Evolutionary conservation across 2,329 filamentous ascomycete genomes (phyloP).

Genomic region (Penicillium rolfsii): DNA sequence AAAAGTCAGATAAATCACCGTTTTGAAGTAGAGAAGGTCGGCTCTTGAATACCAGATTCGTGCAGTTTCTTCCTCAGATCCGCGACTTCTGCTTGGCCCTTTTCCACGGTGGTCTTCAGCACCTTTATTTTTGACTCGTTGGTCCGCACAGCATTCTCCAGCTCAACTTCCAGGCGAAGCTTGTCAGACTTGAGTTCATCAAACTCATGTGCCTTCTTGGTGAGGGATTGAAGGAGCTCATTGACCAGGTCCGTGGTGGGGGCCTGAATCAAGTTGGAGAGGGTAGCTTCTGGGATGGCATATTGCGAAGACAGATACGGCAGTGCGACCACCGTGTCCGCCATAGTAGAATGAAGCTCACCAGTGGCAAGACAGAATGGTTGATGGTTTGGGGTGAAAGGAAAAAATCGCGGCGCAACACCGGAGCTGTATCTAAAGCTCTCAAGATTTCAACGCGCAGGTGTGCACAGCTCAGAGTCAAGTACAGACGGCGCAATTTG

Average conservation of each 20-base stretch:
- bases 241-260: constrained; percentile 78
- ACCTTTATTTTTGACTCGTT: constrained; percentile 81
- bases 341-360: constrained; percentile 50
- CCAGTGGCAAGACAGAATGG: constrained; percentile 17
- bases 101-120: constrained; percentile 79
- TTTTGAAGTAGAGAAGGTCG: background rate
- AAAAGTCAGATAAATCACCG: constrained; percentile 25
- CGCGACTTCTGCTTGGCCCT: constrained; percentile 80
- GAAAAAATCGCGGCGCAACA: constrained; percentile 13
- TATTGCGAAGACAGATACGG: constrained; percentile 64
- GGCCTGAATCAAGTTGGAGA: constrained; percentile 58
- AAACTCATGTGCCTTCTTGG: constrained; percentile 77
- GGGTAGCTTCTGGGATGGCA: constrained; percentile 58
- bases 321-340: constrained; percentile 59
- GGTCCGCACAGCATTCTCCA: constrained; percentile 84
- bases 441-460: constrained; percentile 17
- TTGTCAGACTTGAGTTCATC: constrained; percentile 85
- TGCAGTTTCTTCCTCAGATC: constrained; percentile 79
- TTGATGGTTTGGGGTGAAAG: constrained; percentile 5
- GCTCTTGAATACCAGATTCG: constrained; percentile 68
- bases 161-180: constrained; percentile 84
- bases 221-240: constrained; percentile 72
- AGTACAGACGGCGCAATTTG: constrained; percentile 29
- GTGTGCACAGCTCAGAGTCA: constrained; percentile 26
- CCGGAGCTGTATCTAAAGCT: constrained; percentile 10